Evolutionary conservation across 2,329 filamentous ascomycete species (phyloP), one percentile per base, ranked within the genome.

Genomic region (Alternaria infectoria): DNA sequence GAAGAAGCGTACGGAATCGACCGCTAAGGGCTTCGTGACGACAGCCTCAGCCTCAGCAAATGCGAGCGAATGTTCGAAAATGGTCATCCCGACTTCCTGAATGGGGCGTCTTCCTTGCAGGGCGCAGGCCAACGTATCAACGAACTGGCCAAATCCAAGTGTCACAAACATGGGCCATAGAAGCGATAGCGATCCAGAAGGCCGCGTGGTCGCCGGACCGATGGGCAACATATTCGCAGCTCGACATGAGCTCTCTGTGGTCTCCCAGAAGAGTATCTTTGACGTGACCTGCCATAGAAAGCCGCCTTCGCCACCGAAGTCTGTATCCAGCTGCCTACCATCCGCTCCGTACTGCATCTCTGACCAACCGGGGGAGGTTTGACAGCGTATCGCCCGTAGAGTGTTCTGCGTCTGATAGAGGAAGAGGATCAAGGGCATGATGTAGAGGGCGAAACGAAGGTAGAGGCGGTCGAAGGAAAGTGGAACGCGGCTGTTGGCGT

Each of bases 31-130:
- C 68, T 90, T 92, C 71, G 90, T 90, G 49, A 97, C 90, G 67
- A 94, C 91, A 28, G 92, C 91, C 78, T 99, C 96, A 9, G 95
- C 95, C 80, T 99, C 96, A 11, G 95, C 93, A 81, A 98, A 99
- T 3, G 95, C 95, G 9, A 99, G 85, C 0, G 94, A 97, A 75
- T 97, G 94, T 77, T 99, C 96, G 73, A 98, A 97, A 3, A 97
- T 87, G 0, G 94, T 97, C 92, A 98, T 97, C 17, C 93, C 94
- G 2, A 93, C 96, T 81, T 98, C 96, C 0, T 92, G 91, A 66
- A 91, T 88, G 0, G 93, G 87, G 3, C 89, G 87, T 3, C 91
- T 89, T 30, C 95, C 95, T 78, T 97, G 93, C 7, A 98, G 86
- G 10, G 95, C 93, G 78, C 93, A 97, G 5, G 91, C 91, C 10